phyloP scores from a whole-genome alignment of 169 alveolate species.

The Cytauxzoon felis region DNA sequence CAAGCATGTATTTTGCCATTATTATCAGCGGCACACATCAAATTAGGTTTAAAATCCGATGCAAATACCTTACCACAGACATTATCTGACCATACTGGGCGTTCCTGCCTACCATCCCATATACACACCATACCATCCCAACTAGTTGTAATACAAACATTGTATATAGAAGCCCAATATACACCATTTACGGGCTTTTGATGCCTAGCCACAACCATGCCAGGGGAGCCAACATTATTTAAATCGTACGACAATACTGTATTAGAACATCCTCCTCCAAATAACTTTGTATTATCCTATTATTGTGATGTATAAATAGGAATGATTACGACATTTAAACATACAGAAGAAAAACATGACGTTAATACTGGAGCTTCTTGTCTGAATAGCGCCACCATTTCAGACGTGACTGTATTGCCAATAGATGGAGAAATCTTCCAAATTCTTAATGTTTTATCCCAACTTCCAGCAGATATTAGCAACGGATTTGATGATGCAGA shows the following conservation, averaged over 20 bases:
- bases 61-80: conserved; percentile 51
- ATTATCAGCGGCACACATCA: conserved; percentile 51
- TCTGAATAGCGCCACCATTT: conserved; percentile 12
- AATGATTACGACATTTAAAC: not conserved
- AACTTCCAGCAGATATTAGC: conserved; percentile 59
- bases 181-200: conserved; percentile 57
- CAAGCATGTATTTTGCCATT: conserved; percentile 40
- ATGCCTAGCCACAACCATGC: conserved; percentile 55
- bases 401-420: conserved; percentile 31
- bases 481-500: conserved; percentile 44
- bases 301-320: not conserved
- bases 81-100: conserved; percentile 56
- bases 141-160: conserved; percentile 36
- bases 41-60: conserved; percentile 44
- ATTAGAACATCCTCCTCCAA: conserved; percentile 59
- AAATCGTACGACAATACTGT: conserved; percentile 56
- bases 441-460: conserved; percentile 59
- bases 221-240: conserved; percentile 22
- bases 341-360: conserved; percentile 32
- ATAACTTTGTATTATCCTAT: conserved; percentile 42
- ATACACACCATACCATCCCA: conserved; percentile 59
- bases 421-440: conserved; percentile 36
- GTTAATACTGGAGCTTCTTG: conserved; percentile 61
- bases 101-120: conserved; percentile 63
- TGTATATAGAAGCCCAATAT: conserved; percentile 47